Conservation (phyloP, 2,329 filamentous ascomycete genomes). For the Botryotinia convoluta region DNA sequence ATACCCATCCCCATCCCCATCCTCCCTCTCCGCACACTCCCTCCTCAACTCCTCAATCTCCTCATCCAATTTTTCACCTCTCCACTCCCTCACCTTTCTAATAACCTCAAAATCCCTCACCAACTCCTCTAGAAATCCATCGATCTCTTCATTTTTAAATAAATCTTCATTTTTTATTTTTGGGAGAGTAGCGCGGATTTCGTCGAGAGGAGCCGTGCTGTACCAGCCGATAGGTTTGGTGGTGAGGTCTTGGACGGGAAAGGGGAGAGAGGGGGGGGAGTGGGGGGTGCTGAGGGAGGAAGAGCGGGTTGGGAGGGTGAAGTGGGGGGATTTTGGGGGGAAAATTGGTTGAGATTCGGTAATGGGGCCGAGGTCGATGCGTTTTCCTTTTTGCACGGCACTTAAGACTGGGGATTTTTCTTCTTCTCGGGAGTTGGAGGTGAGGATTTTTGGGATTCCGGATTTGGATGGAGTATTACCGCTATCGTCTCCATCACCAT, state of each 20-base stretch:
- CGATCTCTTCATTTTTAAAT: neutral
- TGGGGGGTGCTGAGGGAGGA: neutral
- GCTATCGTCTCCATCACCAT: neutral
- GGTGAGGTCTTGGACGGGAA: neutral
- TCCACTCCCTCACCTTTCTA: neutral
- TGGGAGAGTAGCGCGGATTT: neutral
- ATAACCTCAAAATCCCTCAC: neutral
- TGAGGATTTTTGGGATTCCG: too few relatives aligned
- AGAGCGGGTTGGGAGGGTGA: neutral
- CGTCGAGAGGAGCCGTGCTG: neutral
- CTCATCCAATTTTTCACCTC: fast-evolving
- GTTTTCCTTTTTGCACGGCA: neutral
- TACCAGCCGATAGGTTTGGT: neutral
- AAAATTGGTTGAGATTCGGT: too few relatives aligned
- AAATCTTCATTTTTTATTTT: neutral
- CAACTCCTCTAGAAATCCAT: neutral
- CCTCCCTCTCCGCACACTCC: neutral
- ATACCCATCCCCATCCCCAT: neutral
- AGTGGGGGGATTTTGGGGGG: neutral
- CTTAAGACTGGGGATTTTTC: neutral
- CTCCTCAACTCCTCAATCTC: neutral
- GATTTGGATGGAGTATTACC: too few relatives aligned
- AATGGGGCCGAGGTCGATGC: too few relatives aligned
- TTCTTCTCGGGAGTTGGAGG: too few relatives aligned
- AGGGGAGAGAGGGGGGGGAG: fast-evolving